A percentile compares a stretch with the other conserved stretches of the same genome.
These are phyloP conservation scores for Botryotinia convoluta DNA, from an alignment of 2,329 filamentous ascomycete genomes.

Conservation along the genomic window DNA sequence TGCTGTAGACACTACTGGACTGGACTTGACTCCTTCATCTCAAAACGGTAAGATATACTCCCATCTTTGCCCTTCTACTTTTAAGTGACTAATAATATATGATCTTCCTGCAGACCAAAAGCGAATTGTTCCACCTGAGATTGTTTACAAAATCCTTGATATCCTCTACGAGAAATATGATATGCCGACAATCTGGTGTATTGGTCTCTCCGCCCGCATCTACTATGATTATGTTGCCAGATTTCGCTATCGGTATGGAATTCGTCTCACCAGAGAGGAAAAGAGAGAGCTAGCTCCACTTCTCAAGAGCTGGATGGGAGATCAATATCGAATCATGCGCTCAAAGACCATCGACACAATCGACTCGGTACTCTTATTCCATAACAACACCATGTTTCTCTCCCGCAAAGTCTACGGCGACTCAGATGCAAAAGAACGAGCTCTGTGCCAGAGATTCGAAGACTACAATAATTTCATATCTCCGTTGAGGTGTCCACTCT, in stretches of 20 bases:
- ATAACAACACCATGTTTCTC: background rate
- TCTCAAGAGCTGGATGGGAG: background rate
- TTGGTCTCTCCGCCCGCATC: background rate
- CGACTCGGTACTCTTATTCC: background rate
- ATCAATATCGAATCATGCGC: background rate
- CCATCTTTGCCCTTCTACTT: background rate
- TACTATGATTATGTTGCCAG: background rate
- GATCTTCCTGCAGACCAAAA: background rate
- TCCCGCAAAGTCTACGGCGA: background rate
- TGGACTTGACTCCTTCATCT: background rate
- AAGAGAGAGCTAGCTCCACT: background rate
- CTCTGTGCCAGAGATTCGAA: background rate
- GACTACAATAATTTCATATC: background rate
- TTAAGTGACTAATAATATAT: background rate
- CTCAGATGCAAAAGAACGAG: background rate
- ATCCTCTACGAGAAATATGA: background rate
- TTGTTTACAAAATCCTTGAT: background rate
- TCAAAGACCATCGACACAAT: background rate
- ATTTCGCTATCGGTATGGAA: background rate
- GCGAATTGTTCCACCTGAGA: background rate
- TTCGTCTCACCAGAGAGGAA: background rate
- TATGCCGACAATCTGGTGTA: background rate
- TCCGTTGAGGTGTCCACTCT: accelerated
- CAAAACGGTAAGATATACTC: background rate
- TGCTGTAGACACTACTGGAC: background rate